A percentile compares a stretch with the other conserved stretches of the same genome.
Evolutionary conservation across 208 protist species (phyloP).

Genomic region (Trypanosoma brucei): DNA sequence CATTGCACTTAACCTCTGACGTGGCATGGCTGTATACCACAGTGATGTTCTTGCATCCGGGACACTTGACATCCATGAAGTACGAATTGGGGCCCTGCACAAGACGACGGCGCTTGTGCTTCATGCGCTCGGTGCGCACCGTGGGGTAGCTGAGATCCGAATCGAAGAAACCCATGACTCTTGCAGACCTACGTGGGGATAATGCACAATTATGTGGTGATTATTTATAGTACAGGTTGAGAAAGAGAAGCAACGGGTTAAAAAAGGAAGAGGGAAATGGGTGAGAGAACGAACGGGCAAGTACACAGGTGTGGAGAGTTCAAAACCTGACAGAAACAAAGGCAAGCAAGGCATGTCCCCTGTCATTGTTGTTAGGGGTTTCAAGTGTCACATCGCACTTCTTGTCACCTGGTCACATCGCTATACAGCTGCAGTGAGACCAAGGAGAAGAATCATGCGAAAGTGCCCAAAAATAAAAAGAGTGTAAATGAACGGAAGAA

Average conservation of each 20-base stretch:
- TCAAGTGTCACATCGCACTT: too few relatives aligned
- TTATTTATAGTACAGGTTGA: conserved; percentile 2
- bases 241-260: not conserved
- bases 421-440: not conserved
- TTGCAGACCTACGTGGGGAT: conserved; percentile 3
- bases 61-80: conserved; percentile 99
- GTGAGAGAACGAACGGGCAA: not conserved
- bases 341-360: not conserved
- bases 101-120: conserved; percentile 99
- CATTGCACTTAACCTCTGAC: conserved; percentile 94
- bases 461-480: conserved; percentile 2
- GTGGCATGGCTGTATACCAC: conserved; percentile 98
- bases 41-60: conserved; percentile 93
- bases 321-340: conserved; percentile 12
- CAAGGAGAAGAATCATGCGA: not conserved
- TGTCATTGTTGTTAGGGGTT: too few relatives aligned
- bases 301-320: not conserved
- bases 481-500: conserved; percentile 1
- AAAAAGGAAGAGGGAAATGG: not conserved
- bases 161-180: conserved; percentile 90
- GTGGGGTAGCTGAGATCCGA: conserved; percentile 97
- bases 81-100: conserved; percentile 99
- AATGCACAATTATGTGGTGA: conserved; percentile 1
- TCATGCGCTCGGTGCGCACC: conserved; percentile 89
- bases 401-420: not conserved